Percentiles rank a stretch among this genome's conserved stretches.
phyloP scores from a whole-genome alignment of 768 basidiomycete species.

The Sarcomyxa edulis region DNA sequence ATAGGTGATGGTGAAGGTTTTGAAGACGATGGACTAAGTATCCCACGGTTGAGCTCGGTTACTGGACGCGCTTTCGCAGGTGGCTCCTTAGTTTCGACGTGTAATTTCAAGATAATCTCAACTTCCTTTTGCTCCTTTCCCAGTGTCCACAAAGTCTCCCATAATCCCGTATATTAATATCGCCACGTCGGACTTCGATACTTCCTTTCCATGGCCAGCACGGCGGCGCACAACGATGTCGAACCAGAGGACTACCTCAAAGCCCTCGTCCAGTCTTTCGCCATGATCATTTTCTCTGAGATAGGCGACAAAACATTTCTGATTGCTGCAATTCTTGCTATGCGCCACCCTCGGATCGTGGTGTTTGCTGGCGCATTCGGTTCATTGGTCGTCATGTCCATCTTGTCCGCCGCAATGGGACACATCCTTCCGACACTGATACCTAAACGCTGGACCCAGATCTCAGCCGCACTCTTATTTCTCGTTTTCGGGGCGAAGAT shows the following conservation, averaged over 20 bases:
- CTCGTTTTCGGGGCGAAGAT: conserved; percentile 88
- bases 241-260: conserved; percentile 30
- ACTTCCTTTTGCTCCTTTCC: no score
- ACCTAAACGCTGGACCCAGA: conserved; percentile 64
- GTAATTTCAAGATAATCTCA: no score
- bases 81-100: no score
- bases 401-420: conserved; percentile 91
- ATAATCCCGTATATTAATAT: no score
- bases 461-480: conserved; percentile 77
- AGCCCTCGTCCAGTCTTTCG: conserved; percentile 73
- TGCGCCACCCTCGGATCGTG: conserved; percentile 81
- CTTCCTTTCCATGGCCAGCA: not conserved
- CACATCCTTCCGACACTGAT: conserved; percentile 83
- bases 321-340: conserved; percentile 78
- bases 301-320: conserved; percentile 97
- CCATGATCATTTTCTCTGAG: conserved; percentile 90
- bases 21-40: no score
- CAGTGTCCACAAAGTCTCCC: no score
- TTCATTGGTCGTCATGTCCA: conserved; percentile 88
- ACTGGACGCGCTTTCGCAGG: no score
- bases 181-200: no score
- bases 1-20: no score
- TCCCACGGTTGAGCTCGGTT: no score
- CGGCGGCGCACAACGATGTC: conserved; percentile 1
- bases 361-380: conserved; percentile 89